Conservation (phyloP, 2,329 filamentous ascomycete species). For the Scytalidium sp. region DNA sequence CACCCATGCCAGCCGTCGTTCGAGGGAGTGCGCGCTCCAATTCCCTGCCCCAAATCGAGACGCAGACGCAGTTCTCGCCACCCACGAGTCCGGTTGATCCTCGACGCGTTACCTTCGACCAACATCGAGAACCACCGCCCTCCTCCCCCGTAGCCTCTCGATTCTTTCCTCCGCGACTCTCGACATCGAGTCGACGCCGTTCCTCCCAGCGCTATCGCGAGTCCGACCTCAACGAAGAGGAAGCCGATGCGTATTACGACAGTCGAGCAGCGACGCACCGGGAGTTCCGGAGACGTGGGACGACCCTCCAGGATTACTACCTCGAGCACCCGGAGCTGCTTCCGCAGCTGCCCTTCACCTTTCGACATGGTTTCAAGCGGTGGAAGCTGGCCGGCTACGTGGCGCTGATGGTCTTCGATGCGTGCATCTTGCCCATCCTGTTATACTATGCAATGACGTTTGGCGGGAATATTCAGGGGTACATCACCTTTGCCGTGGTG, state of each 20-base stretch:
- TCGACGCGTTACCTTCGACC: slow-evolving; percentile 16
- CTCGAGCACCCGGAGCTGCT: slow-evolving; percentile 18
- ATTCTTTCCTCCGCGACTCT: slow-evolving; percentile 2
- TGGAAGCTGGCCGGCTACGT: slow-evolving; percentile 23
- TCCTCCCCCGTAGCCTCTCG: slow-evolving; percentile 3
- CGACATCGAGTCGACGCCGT: slow-evolving; percentile 7
- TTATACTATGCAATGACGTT: slow-evolving; percentile 50
- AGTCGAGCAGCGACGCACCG: slow-evolving; percentile 17
- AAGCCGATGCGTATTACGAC: slow-evolving; percentile 18
- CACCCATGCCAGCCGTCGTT: not conserved
- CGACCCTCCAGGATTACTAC: slow-evolving; percentile 19
- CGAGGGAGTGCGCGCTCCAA: not conserved
- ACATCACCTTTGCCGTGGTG: slow-evolving; percentile 47
- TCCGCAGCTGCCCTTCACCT: slow-evolving; percentile 20
- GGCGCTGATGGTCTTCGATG: slow-evolving; percentile 45
- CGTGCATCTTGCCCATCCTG: slow-evolving; percentile 46
- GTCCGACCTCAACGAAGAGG: slow-evolving; percentile 8
- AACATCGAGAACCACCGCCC: slow-evolving; percentile 8
- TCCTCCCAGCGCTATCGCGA: slow-evolving; percentile 10
- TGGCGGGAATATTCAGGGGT: slow-evolving; percentile 30
- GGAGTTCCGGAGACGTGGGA: slow-evolving; percentile 17
- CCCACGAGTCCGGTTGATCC: not conserved
- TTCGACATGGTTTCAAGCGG: slow-evolving; percentile 21
- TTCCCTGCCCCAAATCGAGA: not conserved
- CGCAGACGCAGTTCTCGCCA: not conserved